These are phyloP conservation scores for Chenopodium quinoa DNA, from an alignment of 148 eudicot genomes.

Conservation along the genomic window DNA sequence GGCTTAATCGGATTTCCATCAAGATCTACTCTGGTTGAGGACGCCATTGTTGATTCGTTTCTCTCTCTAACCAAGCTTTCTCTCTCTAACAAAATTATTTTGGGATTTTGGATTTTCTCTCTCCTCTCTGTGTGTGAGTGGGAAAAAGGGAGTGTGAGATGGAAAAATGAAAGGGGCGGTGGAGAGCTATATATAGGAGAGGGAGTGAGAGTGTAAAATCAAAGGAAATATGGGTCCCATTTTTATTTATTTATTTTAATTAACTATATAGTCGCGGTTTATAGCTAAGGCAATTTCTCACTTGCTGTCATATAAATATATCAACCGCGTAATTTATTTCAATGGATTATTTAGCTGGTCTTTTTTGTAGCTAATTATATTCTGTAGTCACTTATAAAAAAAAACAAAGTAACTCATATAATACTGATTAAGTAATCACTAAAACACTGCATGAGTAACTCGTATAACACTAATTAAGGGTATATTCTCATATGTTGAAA, in stretches of 20 bases:
- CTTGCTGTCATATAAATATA: too few relatives aligned
- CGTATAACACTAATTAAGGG: too few relatives aligned
- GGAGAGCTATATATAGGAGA: constrained; percentile 4
- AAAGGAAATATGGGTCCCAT: neutral
- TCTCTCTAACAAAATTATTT: neutral
- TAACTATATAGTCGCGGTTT: neutral
- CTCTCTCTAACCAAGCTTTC: neutral
- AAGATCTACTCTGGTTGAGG: constrained; percentile 70
- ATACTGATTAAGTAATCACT: too few relatives aligned
- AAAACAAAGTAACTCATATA: too few relatives aligned
- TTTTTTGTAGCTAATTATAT: too few relatives aligned
- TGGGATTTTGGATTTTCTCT: neutral
- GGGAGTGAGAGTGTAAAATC: neutral
- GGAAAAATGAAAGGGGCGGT: constrained; percentile 3
- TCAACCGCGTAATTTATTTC: too few relatives aligned
- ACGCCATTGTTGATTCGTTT: constrained; percentile 30
- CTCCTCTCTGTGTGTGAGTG: neutral
- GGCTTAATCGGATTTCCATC: constrained; percentile 73
- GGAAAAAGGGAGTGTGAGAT: neutral
- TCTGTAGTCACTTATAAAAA: too few relatives aligned
- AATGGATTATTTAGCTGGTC: too few relatives aligned
- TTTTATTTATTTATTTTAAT: neutral
- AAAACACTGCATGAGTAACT: too few relatives aligned
- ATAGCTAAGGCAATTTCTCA: too few relatives aligned
- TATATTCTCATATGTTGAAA: too few relatives aligned